Conservation (phyloP, 345 rosid genomes). For the Ceriops decandra region DNA sequence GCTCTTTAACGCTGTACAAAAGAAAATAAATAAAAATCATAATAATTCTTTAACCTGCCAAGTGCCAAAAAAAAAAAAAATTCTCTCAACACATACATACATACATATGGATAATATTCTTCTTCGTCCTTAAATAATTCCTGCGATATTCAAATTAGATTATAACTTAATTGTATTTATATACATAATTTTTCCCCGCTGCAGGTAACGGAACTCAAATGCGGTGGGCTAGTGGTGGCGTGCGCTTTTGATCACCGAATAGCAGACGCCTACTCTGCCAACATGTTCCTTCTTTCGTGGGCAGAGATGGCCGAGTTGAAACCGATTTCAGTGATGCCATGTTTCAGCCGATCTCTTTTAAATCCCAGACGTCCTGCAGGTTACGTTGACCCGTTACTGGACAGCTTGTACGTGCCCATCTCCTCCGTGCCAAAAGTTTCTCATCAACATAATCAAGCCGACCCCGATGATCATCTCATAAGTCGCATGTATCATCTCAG, state of each 20-base stretch:
- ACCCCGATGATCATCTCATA: constrained; percentile 22
- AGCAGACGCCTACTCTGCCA: constrained; percentile 67
- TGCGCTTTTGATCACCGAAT: constrained; percentile 76
- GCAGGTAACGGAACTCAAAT: constrained; percentile 57
- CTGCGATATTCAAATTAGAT: too few species aligned
- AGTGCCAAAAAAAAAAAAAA: too few species aligned
- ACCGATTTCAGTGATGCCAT: constrained; percentile 42
- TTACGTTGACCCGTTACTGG: constrained; percentile 33
- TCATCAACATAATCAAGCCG: neutral
- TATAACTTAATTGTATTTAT: too few species aligned
- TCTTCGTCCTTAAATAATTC: too few species aligned
- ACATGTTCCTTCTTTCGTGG: constrained; percentile 75
- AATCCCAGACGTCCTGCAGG: constrained; percentile 46
- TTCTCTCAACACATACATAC: too few species aligned
- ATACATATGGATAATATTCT: too few species aligned
- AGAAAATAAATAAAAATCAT: too few species aligned
- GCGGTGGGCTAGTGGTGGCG: constrained; percentile 63
- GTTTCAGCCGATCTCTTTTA: constrained; percentile 54
- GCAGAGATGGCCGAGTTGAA: constrained; percentile 47
- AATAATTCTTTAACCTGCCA: too few species aligned
- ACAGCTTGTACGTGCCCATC: constrained; percentile 49
- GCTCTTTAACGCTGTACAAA: too few species aligned
- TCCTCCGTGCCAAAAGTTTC: constrained; percentile 38
- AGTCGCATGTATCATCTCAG: constrained; percentile 58
- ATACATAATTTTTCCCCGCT: neutral